phyloP scores from a whole-genome alignment of 345 rosid species.

The Citrus inodora region DNA sequence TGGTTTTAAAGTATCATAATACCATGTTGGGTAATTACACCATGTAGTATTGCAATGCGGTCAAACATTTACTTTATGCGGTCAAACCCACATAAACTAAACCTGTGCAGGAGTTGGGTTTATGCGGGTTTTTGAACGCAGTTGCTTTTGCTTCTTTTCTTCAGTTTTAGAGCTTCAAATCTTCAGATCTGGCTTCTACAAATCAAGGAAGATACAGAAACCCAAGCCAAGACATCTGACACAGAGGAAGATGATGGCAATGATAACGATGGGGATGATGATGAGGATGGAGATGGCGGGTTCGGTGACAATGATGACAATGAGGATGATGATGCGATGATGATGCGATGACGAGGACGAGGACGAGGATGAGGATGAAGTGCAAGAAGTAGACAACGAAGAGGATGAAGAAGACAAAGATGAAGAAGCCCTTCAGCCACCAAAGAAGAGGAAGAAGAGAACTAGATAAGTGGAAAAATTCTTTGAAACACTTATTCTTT shows the following conservation, averaged over 20 bases:
- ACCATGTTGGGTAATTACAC: no score
- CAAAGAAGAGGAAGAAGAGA: conserved; percentile 94
- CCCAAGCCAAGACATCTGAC: conserved; percentile 41
- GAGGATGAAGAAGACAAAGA: conserved; percentile 73
- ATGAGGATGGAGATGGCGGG: conserved; percentile 27
- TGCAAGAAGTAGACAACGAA: conserved; percentile 32
- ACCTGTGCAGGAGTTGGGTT: no score
- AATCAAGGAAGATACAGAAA: conserved; percentile 28
- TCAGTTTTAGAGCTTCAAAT: no score
- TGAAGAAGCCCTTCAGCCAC: conserved; percentile 81
- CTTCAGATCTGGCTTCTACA: no score
- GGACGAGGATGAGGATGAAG: conserved; percentile 37
- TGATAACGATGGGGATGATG: conserved; percentile 24
- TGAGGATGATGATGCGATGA: conserved; percentile 25
- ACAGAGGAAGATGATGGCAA: conserved; percentile 50
- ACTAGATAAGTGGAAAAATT: conserved; percentile 15
- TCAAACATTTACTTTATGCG: no score
- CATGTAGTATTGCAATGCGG: no score
- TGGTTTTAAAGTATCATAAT: no score
- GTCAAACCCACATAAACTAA: no score
- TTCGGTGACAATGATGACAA: conserved; percentile 3
- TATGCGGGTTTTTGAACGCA: no score
- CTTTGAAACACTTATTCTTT: not conserved
- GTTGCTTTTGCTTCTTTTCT: no score
- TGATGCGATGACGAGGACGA: conserved; percentile 28